Percentiles rank a stretch among this genome's conserved stretches.
Conservation (phyloP, 345 rosid genomes). For the Camelina laxa region DNA sequence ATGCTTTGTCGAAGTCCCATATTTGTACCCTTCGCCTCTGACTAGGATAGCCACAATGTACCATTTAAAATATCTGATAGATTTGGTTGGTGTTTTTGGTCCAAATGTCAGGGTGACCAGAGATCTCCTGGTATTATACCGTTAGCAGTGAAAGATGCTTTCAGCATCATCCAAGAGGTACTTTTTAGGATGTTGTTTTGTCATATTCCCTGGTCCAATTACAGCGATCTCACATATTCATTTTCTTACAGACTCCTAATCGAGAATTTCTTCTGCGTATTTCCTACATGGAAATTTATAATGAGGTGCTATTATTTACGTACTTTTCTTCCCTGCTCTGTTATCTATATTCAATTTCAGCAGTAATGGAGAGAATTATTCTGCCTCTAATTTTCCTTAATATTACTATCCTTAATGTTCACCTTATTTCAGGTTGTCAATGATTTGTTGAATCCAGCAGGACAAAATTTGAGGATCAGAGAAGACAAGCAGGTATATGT, state of each 20-base stretch:
- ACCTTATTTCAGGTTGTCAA: conserved; percentile 78
- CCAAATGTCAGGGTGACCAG: conserved; percentile 91
- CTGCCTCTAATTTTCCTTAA: conserved; percentile 29
- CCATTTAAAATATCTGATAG: not conserved
- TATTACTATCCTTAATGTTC: conserved; percentile 36
- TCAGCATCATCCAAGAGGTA: conserved; percentile 99
- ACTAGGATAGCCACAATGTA: too few relatives aligned
- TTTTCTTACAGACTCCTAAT: conserved; percentile 75
- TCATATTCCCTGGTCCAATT: conserved; percentile 26
- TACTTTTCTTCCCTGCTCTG: conserved; percentile 22
- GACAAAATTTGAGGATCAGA: conserved; percentile 95
- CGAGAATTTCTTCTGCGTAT: conserved; percentile 95
- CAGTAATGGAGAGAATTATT: conserved; percentile 19
- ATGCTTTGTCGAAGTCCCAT: not conserved
- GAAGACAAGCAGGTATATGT: conserved; percentile 91
- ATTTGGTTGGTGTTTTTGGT: conserved; percentile 25
- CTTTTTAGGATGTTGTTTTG: conserved; percentile 27
- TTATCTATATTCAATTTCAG: conserved; percentile 26
- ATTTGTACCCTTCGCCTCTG: not conserved
- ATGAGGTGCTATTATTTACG: conserved; percentile 70
- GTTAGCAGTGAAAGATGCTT: conserved; percentile 94
- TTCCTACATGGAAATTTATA: conserved; percentile 96
- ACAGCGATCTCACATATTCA: conserved; percentile 39
- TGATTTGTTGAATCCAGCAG: conserved; percentile 95
- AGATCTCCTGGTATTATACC: conserved; percentile 99